Evolutionary conservation across 2,329 filamentous ascomycete genomes (phyloP).

Genomic region (Sarocladium brachiariae): DNA sequence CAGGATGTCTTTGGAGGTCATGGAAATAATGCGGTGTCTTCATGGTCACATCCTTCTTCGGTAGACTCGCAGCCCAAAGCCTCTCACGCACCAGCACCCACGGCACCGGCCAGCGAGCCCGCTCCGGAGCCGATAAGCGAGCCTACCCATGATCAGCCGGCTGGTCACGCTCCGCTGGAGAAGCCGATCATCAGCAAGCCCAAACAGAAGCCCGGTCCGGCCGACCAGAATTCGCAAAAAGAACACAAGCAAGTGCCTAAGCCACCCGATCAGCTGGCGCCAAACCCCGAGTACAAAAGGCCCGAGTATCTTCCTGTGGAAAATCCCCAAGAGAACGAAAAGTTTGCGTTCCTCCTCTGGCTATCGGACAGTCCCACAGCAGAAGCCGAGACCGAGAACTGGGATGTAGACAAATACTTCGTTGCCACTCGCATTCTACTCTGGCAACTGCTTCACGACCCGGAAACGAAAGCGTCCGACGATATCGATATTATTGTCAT

Average conservation of each 20-base stretch:
- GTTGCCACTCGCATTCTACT: slow-evolving; percentile 7
- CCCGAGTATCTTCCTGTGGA: slow-evolving; percentile 6
- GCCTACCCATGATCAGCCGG: background rate
- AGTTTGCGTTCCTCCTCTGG: slow-evolving; percentile 3
- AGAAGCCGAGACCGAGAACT: background rate
- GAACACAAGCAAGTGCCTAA: background rate
- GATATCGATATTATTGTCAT: slow-evolving; percentile 6
- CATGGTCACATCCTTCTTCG: background rate
- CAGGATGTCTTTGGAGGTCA: background rate
- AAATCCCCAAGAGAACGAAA: background rate
- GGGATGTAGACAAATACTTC: slow-evolving; percentile 8
- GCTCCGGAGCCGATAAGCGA: background rate
- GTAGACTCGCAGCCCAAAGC: background rate
- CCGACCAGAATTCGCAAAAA: background rate
- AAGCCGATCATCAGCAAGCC: background rate
- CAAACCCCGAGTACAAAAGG: background rate
- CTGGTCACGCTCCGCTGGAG: background rate
- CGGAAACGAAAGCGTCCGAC: background rate
- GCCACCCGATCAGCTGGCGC: background rate
- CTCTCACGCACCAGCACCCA: background rate
- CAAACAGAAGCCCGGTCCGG: background rate
- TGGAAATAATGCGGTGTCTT: background rate
- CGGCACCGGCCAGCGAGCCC: background rate
- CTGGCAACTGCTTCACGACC: slow-evolving; percentile 9
- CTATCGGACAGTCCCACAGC: background rate